Base-by-base conservation (phyloP, 371 early-diverging fungal genomes). In the Saksenaea vasiformis region DNA sequence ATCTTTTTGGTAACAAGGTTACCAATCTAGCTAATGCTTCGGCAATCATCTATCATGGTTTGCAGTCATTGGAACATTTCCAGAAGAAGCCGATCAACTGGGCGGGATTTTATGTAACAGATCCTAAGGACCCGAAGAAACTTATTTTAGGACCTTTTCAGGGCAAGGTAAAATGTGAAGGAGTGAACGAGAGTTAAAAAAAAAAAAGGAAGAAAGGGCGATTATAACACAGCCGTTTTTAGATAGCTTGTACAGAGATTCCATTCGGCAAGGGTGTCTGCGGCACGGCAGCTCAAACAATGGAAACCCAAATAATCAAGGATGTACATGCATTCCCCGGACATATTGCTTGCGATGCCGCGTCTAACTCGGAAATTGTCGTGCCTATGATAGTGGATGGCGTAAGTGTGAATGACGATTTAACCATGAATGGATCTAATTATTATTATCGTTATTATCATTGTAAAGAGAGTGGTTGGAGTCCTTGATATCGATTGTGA, bases 301-400 rank as follows among this genome's bases (percentile, higher is more conserved):
- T 72, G 26, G 10, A 70, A 60, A 82, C 91, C 0, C 77, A 88
- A 58, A 62, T 95, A 2, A 89, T 96, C 39, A 65, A 73, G 56
- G 89, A 96, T 67, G 95, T 95, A 26, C 91, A 93, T 71, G 78
- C 80, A 39, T 95, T 94, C 62, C 87, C 90, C 7, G 95, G 94
- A 19, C 96, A 96, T 79, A 96, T 96, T 73, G 94, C 95, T 1
- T 96, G 96, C 66, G 96, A 96, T 74, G 82, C 93, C 13, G 90
- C 89, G 5, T 89, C 91, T n/a, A 85, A 89, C 65, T 91, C 91
- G 44, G 96, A 96, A 78, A 83, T 95, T 38, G 96, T 96, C 0
- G 88, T 96, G 39, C 96, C 96, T n/a, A 69, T 96, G 61, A 67
- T 86, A 22, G 64, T 84, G 35, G 76, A 84, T 54, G 80, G 79